These are phyloP conservation scores for Mucor mucedo DNA, from an alignment of 371 early-diverging fungal genomes.

Conservation along the genomic window DNA sequence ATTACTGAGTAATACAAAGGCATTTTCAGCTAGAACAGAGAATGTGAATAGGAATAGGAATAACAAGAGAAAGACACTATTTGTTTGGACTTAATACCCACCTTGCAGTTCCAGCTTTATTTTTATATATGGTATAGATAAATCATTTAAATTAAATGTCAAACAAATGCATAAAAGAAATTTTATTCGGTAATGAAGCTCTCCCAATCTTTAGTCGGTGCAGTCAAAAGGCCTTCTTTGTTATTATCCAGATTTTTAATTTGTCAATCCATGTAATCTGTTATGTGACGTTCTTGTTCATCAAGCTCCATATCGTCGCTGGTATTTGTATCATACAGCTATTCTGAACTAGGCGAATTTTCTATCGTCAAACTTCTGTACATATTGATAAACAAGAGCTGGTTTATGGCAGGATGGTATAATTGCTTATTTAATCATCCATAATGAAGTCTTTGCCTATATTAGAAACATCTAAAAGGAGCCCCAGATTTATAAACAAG, in stretches of 20 bases:
- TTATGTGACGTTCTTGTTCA: slow-evolving; percentile 24
- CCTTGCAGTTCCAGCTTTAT: slow-evolving; percentile 5
- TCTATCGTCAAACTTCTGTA: neutral
- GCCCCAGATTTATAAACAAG: no score
- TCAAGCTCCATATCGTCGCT: slow-evolving; percentile 21
- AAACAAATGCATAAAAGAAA: slow-evolving; percentile 23
- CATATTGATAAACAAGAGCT: no score
- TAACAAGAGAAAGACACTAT: slow-evolving; percentile 10
- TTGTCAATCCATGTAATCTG: slow-evolving; percentile 19
- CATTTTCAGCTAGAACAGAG: slow-evolving; percentile 16
- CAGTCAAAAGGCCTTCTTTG: slow-evolving; percentile 17
- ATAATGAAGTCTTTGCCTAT: no score
- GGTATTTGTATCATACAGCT: slow-evolving; percentile 13
- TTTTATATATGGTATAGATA: neutral
- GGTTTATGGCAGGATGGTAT: no score
- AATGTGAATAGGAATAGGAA: slow-evolving; percentile 16
- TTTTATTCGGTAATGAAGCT: slow-evolving; percentile 22
- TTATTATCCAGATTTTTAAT: slow-evolving; percentile 17
- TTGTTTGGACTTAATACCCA: slow-evolving; percentile 21
- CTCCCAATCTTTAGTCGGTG: slow-evolving; percentile 14
- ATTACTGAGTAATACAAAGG: slow-evolving; percentile 5
- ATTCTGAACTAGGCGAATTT: slow-evolving; percentile 25
- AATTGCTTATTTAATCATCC: no score
- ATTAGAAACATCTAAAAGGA: no score
- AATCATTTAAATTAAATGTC: slow-evolving; percentile 5